Base-by-base conservation (phyloP, 257 asterid genomes). In the Fraxinus americana region DNA sequence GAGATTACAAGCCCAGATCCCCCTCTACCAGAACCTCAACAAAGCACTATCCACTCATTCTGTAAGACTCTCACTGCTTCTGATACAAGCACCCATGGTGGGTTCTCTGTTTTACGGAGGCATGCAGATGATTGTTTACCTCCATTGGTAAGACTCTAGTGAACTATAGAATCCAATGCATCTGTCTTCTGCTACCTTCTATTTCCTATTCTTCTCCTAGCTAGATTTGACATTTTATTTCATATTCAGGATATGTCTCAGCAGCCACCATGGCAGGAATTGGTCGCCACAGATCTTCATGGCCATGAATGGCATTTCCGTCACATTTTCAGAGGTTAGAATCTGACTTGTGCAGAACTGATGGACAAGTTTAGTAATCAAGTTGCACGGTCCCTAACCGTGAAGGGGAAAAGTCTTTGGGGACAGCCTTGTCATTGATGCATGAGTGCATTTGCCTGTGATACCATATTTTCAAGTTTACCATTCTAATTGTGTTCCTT, bases 61-160 rank as follows among this genome's bases (percentile, higher is more conserved):
- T 96, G 97, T 71, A 96, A 96, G 89, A 92, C 97, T 14, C 96
- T 96, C 69, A 96, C 99, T 69, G 99, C 99, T 65, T 96, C 99
- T 77, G 99, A 96, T 86, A 96, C 99, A 73, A 96, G 99, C 89
- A 96, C 99, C 78, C 99, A 96, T 76, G 99, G 99, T 69, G 99
- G 99, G 70, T 96, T 96, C 84, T 96, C 99, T 34, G 99, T 96
- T 77, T 86, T 96, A 38, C 87, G 99, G 77, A 91, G 97, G 89
- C 99, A 96, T 76, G 99, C 99, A 70, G 98, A 96, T 78, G 99
- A 96, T 74, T 96, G 99, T 81, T 85, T 96, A 80, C 99, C 99
- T 74, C 92, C 89, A 16, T 71, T 96, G 91, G 99, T 96, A 87
- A 79, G 86, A 76, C 82, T 74, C 41, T 54, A 45, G 27, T 73